Percentiles rank a stretch among this genome's conserved stretches.
These are phyloP conservation scores for Boletus pseudo-olivaceus DNA, from an alignment of 768 basidiomycete species.

Conservation along the genomic window DNA sequence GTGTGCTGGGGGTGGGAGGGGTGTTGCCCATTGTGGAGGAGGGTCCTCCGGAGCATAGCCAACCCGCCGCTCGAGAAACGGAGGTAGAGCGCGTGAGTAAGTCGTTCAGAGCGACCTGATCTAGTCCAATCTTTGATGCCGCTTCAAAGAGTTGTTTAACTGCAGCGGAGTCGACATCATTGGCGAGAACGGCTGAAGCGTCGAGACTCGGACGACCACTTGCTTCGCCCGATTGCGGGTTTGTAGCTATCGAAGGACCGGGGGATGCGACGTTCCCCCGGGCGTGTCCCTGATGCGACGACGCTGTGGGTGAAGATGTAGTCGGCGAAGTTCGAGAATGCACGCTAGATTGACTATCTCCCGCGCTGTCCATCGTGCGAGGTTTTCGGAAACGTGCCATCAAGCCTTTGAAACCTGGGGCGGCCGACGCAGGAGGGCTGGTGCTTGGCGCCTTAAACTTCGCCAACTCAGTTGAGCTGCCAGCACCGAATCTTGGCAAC, in stretches of 20 bases:
- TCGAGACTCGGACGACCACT: slow-evolving; percentile 24
- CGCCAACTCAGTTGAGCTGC: slow-evolving; percentile 44
- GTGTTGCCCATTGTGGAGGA: slow-evolving; percentile 9
- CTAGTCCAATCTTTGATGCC: slow-evolving; percentile 70
- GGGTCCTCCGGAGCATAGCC: slow-evolving; percentile 32
- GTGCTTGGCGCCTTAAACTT: slow-evolving; percentile 54
- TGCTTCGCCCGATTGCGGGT: slow-evolving; percentile 12
- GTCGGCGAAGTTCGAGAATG: slow-evolving; percentile 31
- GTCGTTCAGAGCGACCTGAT: slow-evolving; percentile 67
- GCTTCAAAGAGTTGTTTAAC: slow-evolving; percentile 75
- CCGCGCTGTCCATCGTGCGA: slow-evolving; percentile 26
- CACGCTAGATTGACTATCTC: slow-evolving; percentile 30
- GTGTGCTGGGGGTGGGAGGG: slow-evolving; percentile 24
- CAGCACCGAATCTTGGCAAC: slow-evolving; percentile 39
- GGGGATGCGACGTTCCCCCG: slow-evolving; percentile 32
- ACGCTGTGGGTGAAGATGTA: slow-evolving; percentile 35
- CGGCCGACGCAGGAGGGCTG: slow-evolving; percentile 66
- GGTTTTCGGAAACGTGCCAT: slow-evolving; percentile 69
- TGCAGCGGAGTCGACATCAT: slow-evolving; percentile 46
- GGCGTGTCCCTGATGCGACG: slow-evolving; percentile 29
- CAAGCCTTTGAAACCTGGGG: slow-evolving; percentile 74
- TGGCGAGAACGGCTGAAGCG: slow-evolving; percentile 19
- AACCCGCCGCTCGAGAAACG: slow-evolving; percentile 50
- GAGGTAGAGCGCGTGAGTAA: slow-evolving; percentile 71
- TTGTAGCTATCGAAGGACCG: slow-evolving; percentile 10